Evolutionary conservation across 208 protist species (phyloP).

Genomic region (Novymonas esmeraldas): DNA sequence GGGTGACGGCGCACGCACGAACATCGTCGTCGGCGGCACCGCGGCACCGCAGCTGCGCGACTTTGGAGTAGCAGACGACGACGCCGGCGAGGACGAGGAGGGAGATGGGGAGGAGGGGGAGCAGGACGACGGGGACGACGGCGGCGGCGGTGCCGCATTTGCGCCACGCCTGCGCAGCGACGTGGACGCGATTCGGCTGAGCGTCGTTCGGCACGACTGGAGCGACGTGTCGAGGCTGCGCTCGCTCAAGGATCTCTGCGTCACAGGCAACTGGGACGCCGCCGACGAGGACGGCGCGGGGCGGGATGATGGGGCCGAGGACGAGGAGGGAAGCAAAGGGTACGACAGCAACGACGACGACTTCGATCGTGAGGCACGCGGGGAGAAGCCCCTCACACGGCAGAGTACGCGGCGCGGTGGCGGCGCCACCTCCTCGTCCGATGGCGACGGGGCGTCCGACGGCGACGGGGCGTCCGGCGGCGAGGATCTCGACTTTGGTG

Average conservation of each 20-base stretch:
- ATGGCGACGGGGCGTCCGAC: constrained; percentile 37
- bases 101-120: constrained; percentile 36
- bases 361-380: constrained; percentile 75
- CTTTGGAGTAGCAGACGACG: constrained; percentile 12
- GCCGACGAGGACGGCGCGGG: constrained; percentile 37
- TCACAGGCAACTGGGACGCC: constrained; percentile 95
- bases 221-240: constrained; percentile 51
- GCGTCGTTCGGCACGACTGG: constrained; percentile 60
- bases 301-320: constrained; percentile 44
- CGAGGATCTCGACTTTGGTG: constrained; percentile 12
- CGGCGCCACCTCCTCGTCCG: constrained; percentile 6
- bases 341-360: constrained; percentile 89
- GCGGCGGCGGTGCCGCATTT: constrained; percentile 32
- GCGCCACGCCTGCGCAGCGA: constrained; percentile 70
- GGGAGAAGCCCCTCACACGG: constrained; percentile 45
- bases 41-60: constrained; percentile 20
- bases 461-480: constrained; percentile 60
- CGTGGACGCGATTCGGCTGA: constrained; percentile 62
- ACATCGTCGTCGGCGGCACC: constrained; percentile 20
- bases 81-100: constrained; percentile 18
- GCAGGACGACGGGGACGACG: constrained; percentile 40
- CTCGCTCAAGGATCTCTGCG: constrained; percentile 93
- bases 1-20: constrained; percentile 12
- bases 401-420: background rate
- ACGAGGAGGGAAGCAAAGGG: constrained; percentile 65